Conservation (phyloP, 2,329 filamentous ascomycete genomes). For the Phialophora verrucosa region DNA sequence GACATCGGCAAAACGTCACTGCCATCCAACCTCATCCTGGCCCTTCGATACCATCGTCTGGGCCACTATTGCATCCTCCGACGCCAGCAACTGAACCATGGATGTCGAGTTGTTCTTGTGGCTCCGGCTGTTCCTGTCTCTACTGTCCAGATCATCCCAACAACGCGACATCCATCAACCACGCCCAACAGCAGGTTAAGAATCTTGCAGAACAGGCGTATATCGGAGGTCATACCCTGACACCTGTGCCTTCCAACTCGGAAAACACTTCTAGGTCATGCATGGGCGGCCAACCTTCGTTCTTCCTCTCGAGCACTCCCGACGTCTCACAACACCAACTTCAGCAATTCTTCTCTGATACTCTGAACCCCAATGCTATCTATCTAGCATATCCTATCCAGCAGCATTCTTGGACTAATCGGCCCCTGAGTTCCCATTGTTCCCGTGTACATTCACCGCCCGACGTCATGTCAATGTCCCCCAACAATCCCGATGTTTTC, state of each 20-base stretch:
- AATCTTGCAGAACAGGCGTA: conserved; percentile 36
- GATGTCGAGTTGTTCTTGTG: conserved; percentile 38
- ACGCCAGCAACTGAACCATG: conserved; percentile 14
- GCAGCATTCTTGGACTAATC: conserved; percentile 35
- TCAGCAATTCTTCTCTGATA: conserved; percentile 32
- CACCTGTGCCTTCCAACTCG: conserved; percentile 24
- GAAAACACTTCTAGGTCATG: conserved; percentile 33
- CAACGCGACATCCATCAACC: conserved; percentile 37
- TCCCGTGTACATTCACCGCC: conserved; percentile 29
- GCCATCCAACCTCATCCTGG: conserved; percentile 19
- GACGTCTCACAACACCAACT: conserved; percentile 32
- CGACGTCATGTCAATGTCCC: conserved; percentile 15
- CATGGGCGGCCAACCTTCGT: conserved; percentile 37
- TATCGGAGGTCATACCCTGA: conserved; percentile 22
- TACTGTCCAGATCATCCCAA: conserved; percentile 41
- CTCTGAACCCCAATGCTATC: conserved; percentile 31
- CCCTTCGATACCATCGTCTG: conserved; percentile 8
- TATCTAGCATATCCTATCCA: conserved; percentile 37
- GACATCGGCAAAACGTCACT: conserved; percentile 34
- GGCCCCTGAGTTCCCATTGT: conserved; percentile 31
- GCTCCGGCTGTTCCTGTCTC: conserved; percentile 38
- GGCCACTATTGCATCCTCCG: not conserved
- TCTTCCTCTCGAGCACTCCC: conserved; percentile 35
- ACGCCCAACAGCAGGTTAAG: conserved; percentile 35
- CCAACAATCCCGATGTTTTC: conserved; percentile 16